Base-by-base conservation (phyloP, 176 grass and related monocot species). In the Guadua angustifolia region DNA sequence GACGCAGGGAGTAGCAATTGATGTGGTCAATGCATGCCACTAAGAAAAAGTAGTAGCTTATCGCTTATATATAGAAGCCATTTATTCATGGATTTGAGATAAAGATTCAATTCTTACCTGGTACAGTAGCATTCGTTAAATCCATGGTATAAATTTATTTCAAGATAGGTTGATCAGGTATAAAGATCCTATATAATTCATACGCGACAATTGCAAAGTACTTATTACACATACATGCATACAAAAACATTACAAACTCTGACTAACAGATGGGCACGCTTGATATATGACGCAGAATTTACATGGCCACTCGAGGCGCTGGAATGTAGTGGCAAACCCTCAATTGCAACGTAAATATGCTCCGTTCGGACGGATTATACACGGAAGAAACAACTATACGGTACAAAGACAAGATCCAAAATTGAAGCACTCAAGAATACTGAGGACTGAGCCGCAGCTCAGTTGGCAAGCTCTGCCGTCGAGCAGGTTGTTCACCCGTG, bases 341-440 rank as follows among this genome's bases (percentile, higher is more conserved):
- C 11, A 62, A 62, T 14, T 29, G 3, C 59, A 62, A 62, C 0
- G 25, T 12, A 14, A 74, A 66, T 71, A 0, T 44, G 26, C 0
- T 6, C 18, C 44, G 15, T 51, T 39, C 40, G 16, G 32, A 17
- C 2, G 1, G 24, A 69, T 69, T 69, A 52, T 36, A n/a, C 56
- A 19, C 38, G 38, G 19, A 83, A 79, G 44, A 60, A 33, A 77
- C 64, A 77, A 42, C 32, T 43, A 32, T 50, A 59, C 17, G 12
- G 46, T 73, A 74, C 21, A 74, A 11, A 26, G 35, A 58, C 65
- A 44, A 87, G 49, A 40, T 86, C 68, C 74, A 80, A 83, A 67
- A 60, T 13, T 39, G 14, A 46, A 59, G 73, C 79, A 78, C 79
- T 73, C 51, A n/a, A 33, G 75, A 29, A 29, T 29, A 29, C 1